Conservation (phyloP, 2,329 filamentous ascomycete genomes). For the Cladosporium sp. region DNA sequence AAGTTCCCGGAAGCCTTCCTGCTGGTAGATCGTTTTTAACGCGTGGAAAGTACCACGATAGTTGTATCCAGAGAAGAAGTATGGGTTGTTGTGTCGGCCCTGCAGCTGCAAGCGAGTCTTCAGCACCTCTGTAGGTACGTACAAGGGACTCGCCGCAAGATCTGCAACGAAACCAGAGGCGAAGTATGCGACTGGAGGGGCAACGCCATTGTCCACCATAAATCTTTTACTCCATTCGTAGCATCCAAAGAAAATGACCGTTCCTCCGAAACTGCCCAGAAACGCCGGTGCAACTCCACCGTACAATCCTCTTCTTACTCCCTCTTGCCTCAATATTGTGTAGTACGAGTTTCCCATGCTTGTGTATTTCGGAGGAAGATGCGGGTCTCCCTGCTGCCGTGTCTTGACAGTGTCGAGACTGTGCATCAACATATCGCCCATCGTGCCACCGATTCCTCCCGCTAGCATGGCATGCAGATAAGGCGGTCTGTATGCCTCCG, state of each 20-base stretch:
- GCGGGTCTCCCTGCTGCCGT: constrained; percentile 92
- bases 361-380: constrained; percentile 88
- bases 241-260: constrained; percentile 90
- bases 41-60: constrained; percentile 86
- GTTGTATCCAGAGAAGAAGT: constrained; percentile 93
- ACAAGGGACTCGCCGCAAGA: constrained; percentile 85
- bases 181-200: constrained; percentile 82
- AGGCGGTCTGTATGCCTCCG: constrained; percentile 49
- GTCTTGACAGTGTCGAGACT: constrained; percentile 98
- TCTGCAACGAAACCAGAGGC: constrained; percentile 89
- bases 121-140: constrained; percentile 95
- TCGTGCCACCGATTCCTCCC: constrained; percentile 87
- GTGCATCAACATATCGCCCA: constrained; percentile 97
- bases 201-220: constrained; percentile 81
- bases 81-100: constrained; percentile 91
- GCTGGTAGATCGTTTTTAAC: constrained; percentile 76
- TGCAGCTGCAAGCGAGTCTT: constrained; percentile 97
- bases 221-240: constrained; percentile 94
- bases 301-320: constrained; percentile 81
- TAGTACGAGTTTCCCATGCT: constrained; percentile 88
- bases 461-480: constrained; percentile 77
- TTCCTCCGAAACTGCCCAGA: constrained; percentile 89
- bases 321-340: constrained; percentile 92
- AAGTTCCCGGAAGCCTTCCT: constrained; percentile 80
- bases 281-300: constrained; percentile 92